A percentile compares a stretch with the other conserved stretches of the same genome.
phyloP scores from a whole-genome alignment of 768 basidiomycete genomes.

The Mrakia gelida region DNA sequence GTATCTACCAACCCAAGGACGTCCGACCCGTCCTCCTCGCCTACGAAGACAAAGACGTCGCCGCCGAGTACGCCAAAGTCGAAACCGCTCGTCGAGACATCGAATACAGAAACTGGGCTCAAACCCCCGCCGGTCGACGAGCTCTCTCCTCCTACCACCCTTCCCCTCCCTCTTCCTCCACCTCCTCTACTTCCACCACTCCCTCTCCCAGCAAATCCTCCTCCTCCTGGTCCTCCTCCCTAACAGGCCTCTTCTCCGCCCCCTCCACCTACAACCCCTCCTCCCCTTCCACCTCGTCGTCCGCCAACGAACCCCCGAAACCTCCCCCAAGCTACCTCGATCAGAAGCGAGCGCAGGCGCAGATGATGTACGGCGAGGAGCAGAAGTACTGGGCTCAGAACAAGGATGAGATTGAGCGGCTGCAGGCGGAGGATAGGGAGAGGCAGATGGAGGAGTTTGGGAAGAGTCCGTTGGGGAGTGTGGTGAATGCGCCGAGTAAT shows the following conservation, averaged over 20 bases:
- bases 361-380: constrained; percentile 54
- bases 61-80: constrained; percentile 79
- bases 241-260: constrained; percentile 18
- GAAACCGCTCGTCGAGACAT: constrained; percentile 55
- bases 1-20: constrained; percentile 80
- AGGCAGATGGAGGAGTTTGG: constrained; percentile 53
- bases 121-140: constrained; percentile 23
- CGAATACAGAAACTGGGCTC: constrained; percentile 30
- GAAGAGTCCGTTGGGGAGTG: constrained; percentile 8
- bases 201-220: constrained; percentile 12
- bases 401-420: constrained; percentile 53
- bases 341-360: constrained; percentile 54
- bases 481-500: not conserved
- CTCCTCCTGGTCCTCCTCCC: not conserved
- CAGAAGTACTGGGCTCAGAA: constrained; percentile 54
- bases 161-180: not conserved
- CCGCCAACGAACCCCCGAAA: not conserved
- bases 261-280: not conserved
- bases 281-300: not conserved
- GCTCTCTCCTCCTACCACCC: constrained; percentile 10
- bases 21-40: constrained; percentile 80
- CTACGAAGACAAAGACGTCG: constrained; percentile 82
- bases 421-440: constrained; percentile 55
- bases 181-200: constrained; percentile 3
- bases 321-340: constrained; percentile 49